Evolutionary conservation across 1,284 basidiomycete species (phyloP), one percentile per base, ranked within the genome.

Genomic region (Erythrobasidium hasegawianum): DNA sequence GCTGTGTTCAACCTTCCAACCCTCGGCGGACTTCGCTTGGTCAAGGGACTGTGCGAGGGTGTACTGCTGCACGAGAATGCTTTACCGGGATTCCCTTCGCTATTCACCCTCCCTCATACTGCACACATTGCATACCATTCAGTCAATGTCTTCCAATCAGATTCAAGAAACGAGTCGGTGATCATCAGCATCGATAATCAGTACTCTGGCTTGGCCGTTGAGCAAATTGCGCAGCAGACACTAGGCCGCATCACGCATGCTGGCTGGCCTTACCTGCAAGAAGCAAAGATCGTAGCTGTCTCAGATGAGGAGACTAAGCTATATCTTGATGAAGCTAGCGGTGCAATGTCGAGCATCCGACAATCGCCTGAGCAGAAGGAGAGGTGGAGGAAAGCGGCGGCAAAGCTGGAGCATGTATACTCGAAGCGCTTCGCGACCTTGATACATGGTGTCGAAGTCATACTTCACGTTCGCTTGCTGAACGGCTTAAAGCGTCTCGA

Each of bases 261-360:
- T 68, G 85, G 86, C 38, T 98, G 95, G 93, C 96, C 96, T 0
- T 98, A 94, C 81, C 80, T 98, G 54, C 87, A 88, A 72, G 96
- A 99, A 78, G 95, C 90, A 1, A 80, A 87, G 71, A 90, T 97
- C 1, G 85, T 87, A 0, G 89, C 86, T 20, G 82, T 98, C 13
- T 94, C 91, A 4, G 93, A 98, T 77, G 83, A 86, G 55, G 77
- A 89, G 71, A 92, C 93, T 84, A 88, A 85, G 76, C 95, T 94
- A 76, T 89, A 92, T 78, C 64, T 77, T 20, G 86, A 86, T 77
- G 76, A 85, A 68, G 82, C 81, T 2, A 82, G 84, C 39, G 87
- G 84, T 13, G 49, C 65, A 4, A 76, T 90, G 11, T 18, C 60
- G 22, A 53, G 45, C 67, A 33, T 45, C 14, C 43, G 40, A 7